A percentile compares a stretch with the other conserved stretches of the same genome.
Conservation (phyloP, 2,329 filamentous ascomycete species). For the Dothideomycetidae sp. region DNA sequence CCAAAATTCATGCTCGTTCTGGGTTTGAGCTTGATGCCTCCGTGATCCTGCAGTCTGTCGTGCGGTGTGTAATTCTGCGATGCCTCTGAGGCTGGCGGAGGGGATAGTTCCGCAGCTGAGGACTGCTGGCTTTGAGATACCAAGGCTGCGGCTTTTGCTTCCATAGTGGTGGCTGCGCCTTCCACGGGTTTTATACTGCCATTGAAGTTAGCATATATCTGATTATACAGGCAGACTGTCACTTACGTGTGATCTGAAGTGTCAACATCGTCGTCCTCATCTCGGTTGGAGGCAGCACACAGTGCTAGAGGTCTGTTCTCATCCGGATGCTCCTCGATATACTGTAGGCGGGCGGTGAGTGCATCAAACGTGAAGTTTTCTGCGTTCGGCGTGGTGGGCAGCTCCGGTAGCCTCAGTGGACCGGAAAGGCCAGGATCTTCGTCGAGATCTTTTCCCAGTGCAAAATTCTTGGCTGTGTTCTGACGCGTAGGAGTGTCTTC, state of each 20-base stretch:
- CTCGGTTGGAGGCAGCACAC: conserved; percentile 1
- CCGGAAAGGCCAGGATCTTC: conserved; percentile 22
- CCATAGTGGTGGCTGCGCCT: not conserved
- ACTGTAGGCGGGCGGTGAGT: conserved; percentile 19
- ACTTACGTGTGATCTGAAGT: conserved; percentile 5
- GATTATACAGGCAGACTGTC: too few relatives aligned
- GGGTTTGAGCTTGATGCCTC: conserved; percentile 24
- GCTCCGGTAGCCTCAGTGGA: conserved; percentile 23
- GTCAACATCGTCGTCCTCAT: conserved; percentile 6
- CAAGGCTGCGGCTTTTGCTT: not conserved
- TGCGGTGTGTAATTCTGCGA: conserved; percentile 11
- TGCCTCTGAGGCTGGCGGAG: conserved; percentile 5
- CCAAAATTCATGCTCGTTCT: conserved; percentile 25
- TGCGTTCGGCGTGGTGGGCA: conserved; percentile 21
- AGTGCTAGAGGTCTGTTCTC: conserved; percentile 20
- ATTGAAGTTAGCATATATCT: not conserved
- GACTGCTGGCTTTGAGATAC: conserved; percentile 4
- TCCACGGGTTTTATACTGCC: not conserved
- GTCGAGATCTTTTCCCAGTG: conserved; percentile 18
- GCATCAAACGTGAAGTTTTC: conserved; percentile 24
- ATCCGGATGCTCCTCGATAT: conserved; percentile 22
- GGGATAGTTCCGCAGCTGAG: conserved; percentile 8
- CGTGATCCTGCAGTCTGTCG: conserved; percentile 17
- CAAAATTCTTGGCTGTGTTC: conserved; percentile 23
- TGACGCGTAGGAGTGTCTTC: conserved; percentile 24